Evolutionary conservation across 306 rosid genomes (phyloP).

Genomic region (Castanospermum australe): DNA sequence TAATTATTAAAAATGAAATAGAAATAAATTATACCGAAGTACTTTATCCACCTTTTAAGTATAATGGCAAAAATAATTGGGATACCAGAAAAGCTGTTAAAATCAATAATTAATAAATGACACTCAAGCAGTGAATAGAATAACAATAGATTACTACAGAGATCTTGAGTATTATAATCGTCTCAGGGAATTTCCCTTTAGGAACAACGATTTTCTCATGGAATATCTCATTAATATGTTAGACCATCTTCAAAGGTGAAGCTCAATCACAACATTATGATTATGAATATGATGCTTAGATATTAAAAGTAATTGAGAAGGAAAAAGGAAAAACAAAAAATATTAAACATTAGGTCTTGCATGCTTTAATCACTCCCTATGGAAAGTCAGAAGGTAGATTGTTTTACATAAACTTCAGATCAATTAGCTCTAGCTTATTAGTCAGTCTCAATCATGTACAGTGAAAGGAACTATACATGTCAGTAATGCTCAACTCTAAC

Average conservation of each 20-base stretch:
- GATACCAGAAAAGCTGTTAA: background rate
- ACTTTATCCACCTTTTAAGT: constrained; percentile 11
- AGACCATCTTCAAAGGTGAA: background rate
- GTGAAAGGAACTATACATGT: too few relatives aligned
- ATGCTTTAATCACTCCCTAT: too few relatives aligned
- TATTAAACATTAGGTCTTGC: background rate
- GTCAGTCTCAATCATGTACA: too few relatives aligned
- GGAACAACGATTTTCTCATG: background rate
- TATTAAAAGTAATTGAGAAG: background rate
- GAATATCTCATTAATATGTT: background rate
- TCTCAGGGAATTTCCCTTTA: background rate
- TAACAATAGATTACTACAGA: background rate
- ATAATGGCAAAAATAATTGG: constrained; percentile 17
- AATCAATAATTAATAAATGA: constrained; percentile 14
- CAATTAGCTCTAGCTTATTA: too few relatives aligned
- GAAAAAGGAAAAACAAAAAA: background rate
- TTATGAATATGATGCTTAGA: background rate
- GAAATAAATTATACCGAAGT: background rate
- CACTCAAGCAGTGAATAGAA: background rate
- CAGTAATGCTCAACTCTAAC: too few relatives aligned
- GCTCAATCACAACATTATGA: background rate
- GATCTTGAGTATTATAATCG: background rate
- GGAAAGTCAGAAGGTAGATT: too few relatives aligned
- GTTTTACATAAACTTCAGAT: too few relatives aligned
- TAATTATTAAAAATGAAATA: constrained; percentile 5